Conservation (phyloP, 148 eudicot genomes). For the Fagopyrum esculentum region DNA sequence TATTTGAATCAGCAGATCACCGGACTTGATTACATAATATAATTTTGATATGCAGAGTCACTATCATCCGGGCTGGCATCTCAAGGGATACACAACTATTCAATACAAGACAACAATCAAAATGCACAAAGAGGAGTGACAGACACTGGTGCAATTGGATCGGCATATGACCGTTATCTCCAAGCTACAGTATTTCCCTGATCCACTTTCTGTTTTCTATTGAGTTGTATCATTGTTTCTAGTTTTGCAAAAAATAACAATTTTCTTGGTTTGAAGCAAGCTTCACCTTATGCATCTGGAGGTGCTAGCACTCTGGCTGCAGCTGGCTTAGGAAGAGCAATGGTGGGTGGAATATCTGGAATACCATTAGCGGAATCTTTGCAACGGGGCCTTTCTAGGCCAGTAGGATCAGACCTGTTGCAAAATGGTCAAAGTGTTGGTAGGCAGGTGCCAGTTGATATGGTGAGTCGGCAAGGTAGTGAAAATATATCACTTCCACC, state of each 20-base stretch:
- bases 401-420: slow-evolving; percentile 27
- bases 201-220: neutral
- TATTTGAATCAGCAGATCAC: neutral
- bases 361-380: slow-evolving; percentile 31
- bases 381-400: slow-evolving; percentile 34
- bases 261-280: slow-evolving; percentile 31
- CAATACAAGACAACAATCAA: slow-evolving; percentile 33
- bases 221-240: neutral
- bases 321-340: slow-evolving; percentile 39
- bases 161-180: slow-evolving; percentile 66
- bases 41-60: slow-evolving; percentile 26
- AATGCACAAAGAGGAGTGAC: slow-evolving; percentile 28
- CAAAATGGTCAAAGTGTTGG: slow-evolving; percentile 42
- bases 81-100: slow-evolving; percentile 36
- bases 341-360: slow-evolving; percentile 24
- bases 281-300: slow-evolving; percentile 25
- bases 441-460: slow-evolving; percentile 33
- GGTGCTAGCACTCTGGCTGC: slow-evolving; percentile 31
- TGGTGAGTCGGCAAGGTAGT: slow-evolving; percentile 6
- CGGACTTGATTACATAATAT: neutral
- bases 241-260: neutral
- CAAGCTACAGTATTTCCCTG: slow-evolving; percentile 35
- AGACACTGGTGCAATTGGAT: slow-evolving; percentile 45
- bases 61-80: slow-evolving; percentile 30
- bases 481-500: slow-evolving; percentile 38